Evolutionary conservation across 148 eudicot genomes (phyloP), one percentile per base, ranked within the genome.

Genomic region (Spergularia marina): DNA sequence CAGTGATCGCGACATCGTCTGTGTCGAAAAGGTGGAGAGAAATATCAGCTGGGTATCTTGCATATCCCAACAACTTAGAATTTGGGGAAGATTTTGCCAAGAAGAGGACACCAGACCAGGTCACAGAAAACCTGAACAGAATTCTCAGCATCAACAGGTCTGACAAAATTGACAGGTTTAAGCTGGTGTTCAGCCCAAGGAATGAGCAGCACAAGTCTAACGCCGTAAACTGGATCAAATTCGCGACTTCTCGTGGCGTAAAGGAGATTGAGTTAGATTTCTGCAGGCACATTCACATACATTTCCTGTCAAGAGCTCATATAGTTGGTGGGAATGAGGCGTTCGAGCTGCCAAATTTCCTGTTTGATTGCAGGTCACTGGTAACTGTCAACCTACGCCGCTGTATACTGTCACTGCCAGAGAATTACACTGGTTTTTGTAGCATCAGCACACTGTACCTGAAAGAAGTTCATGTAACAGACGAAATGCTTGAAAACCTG

Each of bases 151-250:
- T 44, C 53, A 62, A 70, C 40, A 70, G 62, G 51, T 64, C 79
- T 36, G 67, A 80, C 13, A 63, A 75, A 66, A 72, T 83, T 8
- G 52, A 56, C 68, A 72, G 59, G 58, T 83, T 83, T 41, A 57
- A 64, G 55, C 80, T 83, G 2, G 49, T 76, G 15, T 83, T 83
- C 47, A 83, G 81, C 71, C 85, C 85, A 25, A 72, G 82, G 51
- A 68, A 76, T 41, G 55, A 73, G 15, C 13, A 23, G 16, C 79
- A 83, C 49, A 79, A 53, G 21, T 66, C 72, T 23, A 68, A 62
- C 13, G 85, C 82, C 0, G 23, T 69, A 11, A 41, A 21, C 6
- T 82, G 85, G 85, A 72, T 82, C 34, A 34, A 60, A 39, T 79
- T 79, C 12, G 85, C 80, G 10, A 58, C 62, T 16, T 68, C 63